These are phyloP conservation scores for Russula lepida DNA, from an alignment of 768 basidiomycete species.

Conservation along the genomic window DNA sequence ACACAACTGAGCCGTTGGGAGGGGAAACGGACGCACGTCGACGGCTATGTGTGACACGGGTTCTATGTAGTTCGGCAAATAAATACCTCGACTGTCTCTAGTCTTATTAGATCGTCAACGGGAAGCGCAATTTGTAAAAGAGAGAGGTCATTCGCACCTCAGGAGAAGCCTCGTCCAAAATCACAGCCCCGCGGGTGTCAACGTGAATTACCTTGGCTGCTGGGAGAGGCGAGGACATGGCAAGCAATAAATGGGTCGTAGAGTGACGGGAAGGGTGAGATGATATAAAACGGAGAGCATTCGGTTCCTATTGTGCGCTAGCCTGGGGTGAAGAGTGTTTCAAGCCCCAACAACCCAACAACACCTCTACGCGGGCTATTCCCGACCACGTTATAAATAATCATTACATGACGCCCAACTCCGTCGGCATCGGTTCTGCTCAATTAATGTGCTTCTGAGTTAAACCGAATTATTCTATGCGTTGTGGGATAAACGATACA, in stretches of 20 bases:
- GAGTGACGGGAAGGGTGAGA: neutral
- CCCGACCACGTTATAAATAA: neutral
- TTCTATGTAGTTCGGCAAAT: slow-evolving; percentile 96
- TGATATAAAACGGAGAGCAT: slow-evolving; percentile 11
- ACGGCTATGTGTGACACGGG: slow-evolving; percentile 96
- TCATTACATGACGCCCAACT: slow-evolving; percentile 11
- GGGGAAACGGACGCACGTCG: slow-evolving; percentile 56
- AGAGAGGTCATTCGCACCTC: slow-evolving; percentile 48
- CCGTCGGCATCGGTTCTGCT: slow-evolving; percentile 17
- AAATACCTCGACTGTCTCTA: slow-evolving; percentile 91
- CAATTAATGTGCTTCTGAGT: neutral
- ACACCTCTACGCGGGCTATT: neutral
- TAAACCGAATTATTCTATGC: neutral
- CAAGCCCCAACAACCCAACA: neutral
- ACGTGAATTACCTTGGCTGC: slow-evolving; percentile 85
- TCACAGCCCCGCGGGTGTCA: slow-evolving; percentile 89
- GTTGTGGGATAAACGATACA: neutral
- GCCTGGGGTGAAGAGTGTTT: neutral
- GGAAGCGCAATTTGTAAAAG: slow-evolving; percentile 6
- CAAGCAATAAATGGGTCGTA: neutral
- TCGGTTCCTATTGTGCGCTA: slow-evolving; percentile 6
- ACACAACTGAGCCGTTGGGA: slow-evolving; percentile 8
- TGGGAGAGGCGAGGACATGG: slow-evolving; percentile 49
- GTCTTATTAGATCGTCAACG: slow-evolving; percentile 42
- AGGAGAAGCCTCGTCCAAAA: slow-evolving; percentile 88